Evolutionary conservation across 2,329 filamentous ascomycete genomes (phyloP).

Genomic region (Trichophyton schoenleinii): DNA sequence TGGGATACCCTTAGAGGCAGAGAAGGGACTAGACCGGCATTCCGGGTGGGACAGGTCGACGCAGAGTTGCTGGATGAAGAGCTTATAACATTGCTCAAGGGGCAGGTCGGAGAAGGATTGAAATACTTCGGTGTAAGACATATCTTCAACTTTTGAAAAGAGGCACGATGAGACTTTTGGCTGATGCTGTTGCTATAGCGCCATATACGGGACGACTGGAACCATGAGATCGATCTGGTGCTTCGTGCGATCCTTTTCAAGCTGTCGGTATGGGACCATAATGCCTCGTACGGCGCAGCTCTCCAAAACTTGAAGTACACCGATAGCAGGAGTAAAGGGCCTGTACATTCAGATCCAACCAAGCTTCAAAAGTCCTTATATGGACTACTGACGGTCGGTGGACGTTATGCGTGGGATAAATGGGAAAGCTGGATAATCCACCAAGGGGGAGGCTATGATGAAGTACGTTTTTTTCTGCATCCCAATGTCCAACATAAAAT

Average conservation of each 20-base stretch:
- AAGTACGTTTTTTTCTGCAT: conserved; percentile 22
- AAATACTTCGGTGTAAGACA: conserved; percentile 64
- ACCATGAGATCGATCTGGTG: conserved; percentile 66
- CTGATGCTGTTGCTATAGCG: conserved; percentile 21
- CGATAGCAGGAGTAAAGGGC: conserved; percentile 57
- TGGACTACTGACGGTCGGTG: conserved; percentile 72
- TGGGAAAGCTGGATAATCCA: conserved; percentile 80
- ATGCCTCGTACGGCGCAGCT: conserved; percentile 85
- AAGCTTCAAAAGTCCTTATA: conserved; percentile 73
- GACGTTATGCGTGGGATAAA: conserved; percentile 78
- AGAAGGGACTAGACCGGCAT: conserved; percentile 70
- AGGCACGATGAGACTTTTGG: not conserved
- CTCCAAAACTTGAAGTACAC: conserved; percentile 85
- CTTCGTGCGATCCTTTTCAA: conserved; percentile 80
- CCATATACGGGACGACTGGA: conserved; percentile 74
- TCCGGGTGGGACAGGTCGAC: conserved; percentile 90
- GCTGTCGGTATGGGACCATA: conserved; percentile 89
- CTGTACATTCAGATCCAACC: conserved; percentile 57
- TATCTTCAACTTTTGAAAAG: too few relatives aligned
- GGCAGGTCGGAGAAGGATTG: conserved; percentile 74
- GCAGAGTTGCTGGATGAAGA: conserved; percentile 92
- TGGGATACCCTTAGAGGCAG: conserved; percentile 64
- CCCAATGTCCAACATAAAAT: not conserved
- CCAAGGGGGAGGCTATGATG: conserved; percentile 61
- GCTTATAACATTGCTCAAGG: conserved; percentile 69